Percentiles rank a stretch among this genome's conserved stretches.
These are phyloP conservation scores for Trichoderma koningiopsis DNA, from an alignment of 2,329 filamentous ascomycete genomes.

Conservation along the genomic window DNA sequence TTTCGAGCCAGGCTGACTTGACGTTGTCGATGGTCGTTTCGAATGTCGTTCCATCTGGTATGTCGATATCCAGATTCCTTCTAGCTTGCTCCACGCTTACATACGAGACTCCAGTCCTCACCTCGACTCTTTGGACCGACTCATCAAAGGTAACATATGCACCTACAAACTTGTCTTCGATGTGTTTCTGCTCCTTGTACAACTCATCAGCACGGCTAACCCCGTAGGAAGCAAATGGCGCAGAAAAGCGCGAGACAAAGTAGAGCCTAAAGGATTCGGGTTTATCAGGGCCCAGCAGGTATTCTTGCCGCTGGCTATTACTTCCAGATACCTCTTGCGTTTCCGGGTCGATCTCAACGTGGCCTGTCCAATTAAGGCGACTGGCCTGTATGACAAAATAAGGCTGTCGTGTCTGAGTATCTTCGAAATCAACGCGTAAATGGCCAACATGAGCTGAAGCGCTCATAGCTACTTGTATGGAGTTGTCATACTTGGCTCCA, in stretches of 20 bases:
- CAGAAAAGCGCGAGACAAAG: constrained; percentile 51
- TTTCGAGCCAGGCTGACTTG: constrained; percentile 49
- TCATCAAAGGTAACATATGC: constrained; percentile 46
- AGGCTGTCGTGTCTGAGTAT: constrained; percentile 30
- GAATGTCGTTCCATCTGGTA: constrained; percentile 41
- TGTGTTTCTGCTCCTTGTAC: constrained; percentile 28
- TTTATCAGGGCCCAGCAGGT: constrained; percentile 46
- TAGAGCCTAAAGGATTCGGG: constrained; percentile 47
- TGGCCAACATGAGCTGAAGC: constrained; percentile 47
- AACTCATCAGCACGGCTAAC: constrained; percentile 37
- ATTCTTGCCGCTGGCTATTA: constrained; percentile 51
- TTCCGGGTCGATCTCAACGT: constrained; percentile 42
- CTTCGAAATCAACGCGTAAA: constrained; percentile 44
- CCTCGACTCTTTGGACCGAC: constrained; percentile 40
- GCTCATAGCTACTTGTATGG: constrained; percentile 42
- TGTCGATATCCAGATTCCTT: constrained; percentile 48
- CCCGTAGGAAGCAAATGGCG: constrained; percentile 44
- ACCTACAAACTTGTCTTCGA: constrained; percentile 42
- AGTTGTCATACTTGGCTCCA: constrained; percentile 24
- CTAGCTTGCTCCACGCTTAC: constrained; percentile 51
- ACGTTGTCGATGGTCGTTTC: constrained; percentile 43
- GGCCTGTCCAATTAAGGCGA: constrained; percentile 49
- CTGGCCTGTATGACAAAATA: constrained; percentile 49
- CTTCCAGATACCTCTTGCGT: constrained; percentile 45
- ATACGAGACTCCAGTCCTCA: constrained; percentile 51